Evolutionary conservation across 441 rosid species (phyloP).

Genomic region (Capsella rubella): DNA sequence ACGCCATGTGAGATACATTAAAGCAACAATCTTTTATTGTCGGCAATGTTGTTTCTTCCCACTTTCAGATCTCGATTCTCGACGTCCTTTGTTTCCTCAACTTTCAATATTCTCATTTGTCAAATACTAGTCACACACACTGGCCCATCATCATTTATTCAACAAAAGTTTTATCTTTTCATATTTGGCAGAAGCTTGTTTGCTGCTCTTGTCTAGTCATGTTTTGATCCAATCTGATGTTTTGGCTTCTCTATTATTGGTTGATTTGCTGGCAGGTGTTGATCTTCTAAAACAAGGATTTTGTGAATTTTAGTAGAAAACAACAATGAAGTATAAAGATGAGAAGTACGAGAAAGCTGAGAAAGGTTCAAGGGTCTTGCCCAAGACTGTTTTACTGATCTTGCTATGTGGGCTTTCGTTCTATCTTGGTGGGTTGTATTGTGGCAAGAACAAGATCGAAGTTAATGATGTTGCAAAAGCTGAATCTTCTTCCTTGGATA

Average conservation of each 20-base stretch:
- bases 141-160: slow-evolving; percentile 40
- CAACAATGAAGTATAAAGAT: slow-evolving; percentile 83
- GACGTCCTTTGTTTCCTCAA: slow-evolving; percentile 30
- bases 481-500: slow-evolving; percentile 47
- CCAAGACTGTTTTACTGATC: slow-evolving; percentile 60
- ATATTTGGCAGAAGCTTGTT: slow-evolving; percentile 23
- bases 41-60: slow-evolving; percentile 42
- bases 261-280: slow-evolving; percentile 26
- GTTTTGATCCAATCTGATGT: slow-evolving; percentile 23
- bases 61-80: slow-evolving; percentile 23
- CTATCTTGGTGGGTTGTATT: slow-evolving; percentile 89
- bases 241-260: not conserved
- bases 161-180: not conserved
- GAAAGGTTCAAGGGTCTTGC: slow-evolving; percentile 55
- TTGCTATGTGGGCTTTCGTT: slow-evolving; percentile 80
- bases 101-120: slow-evolving; percentile 20
- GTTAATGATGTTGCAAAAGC: slow-evolving; percentile 48
- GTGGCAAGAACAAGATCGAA: slow-evolving; percentile 59
- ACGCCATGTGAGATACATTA: slow-evolving; percentile 59
- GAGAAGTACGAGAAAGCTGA: slow-evolving; percentile 65
- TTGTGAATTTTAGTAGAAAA: slow-evolving; percentile 19
- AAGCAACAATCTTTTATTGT: slow-evolving; percentile 44
- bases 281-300: not conserved
- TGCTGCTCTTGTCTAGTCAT: slow-evolving; percentile 23
- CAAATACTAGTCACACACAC: slow-evolving; percentile 13